phyloP scores from a whole-genome alignment of 352 stramenopile genomes.

The Phytophthora meadii region DNA sequence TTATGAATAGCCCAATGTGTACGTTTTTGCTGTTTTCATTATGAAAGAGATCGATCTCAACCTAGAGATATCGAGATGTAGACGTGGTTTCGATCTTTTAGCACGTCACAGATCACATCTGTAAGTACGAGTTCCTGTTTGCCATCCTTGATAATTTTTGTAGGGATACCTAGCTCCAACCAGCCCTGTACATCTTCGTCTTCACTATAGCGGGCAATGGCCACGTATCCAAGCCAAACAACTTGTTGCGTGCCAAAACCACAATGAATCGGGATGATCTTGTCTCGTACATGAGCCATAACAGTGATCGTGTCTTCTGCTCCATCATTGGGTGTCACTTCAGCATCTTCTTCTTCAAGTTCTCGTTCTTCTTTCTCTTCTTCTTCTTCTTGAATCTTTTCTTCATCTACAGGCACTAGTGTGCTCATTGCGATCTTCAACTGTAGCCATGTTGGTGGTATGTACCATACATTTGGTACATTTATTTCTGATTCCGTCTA shows the following conservation, averaged over 20 bases:
- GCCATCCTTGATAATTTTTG: conserved; percentile 48
- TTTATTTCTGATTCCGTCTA: background rate
- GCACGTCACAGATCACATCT: conserved; percentile 75
- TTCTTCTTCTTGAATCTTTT: background rate
- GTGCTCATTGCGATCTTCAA: conserved; percentile 15
- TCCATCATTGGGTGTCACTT: conserved; percentile 52
- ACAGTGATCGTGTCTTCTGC: conserved; percentile 63
- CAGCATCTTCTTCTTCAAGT: conserved; percentile 2
- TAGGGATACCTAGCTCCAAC: conserved; percentile 57
- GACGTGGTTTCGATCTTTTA: conserved; percentile 64
- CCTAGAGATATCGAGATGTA: conserved; percentile 67
- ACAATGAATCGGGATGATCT: conserved; percentile 75
- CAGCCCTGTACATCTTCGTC: conserved; percentile 50
- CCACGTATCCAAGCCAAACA: conserved; percentile 73
- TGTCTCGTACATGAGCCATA: conserved; percentile 71
- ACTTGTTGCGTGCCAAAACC: conserved; percentile 80
- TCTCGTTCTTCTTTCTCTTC: conserved; percentile 12
- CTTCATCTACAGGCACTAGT: conserved; percentile 11
- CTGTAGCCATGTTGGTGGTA: conserved; percentile 16
- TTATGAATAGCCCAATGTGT: conserved; percentile 32
- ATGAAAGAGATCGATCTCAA: conserved; percentile 9
- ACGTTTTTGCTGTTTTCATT: conserved; percentile 20
- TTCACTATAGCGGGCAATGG: conserved; percentile 74
- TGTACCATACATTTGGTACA: background rate
- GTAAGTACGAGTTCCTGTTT: conserved; percentile 56